These are phyloP conservation scores for Aspergillus novoparasiticus DNA, from an alignment of 2,329 filamentous ascomycete genomes.

Conservation along the genomic window DNA sequence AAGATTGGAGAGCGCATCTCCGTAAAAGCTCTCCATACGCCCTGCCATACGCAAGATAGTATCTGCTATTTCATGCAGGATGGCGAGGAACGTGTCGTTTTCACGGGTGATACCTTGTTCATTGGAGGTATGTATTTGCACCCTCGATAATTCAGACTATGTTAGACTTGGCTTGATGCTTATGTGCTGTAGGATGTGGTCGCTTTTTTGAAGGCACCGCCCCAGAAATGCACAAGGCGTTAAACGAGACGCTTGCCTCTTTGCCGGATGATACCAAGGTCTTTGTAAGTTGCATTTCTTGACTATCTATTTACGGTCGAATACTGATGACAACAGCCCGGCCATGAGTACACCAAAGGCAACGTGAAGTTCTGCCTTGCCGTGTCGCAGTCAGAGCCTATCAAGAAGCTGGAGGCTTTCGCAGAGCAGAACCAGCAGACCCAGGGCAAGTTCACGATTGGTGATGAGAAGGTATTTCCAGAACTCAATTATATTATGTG, in stretches of 20 bases:
- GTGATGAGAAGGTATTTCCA: constrained; percentile 79
- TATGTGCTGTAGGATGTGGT: constrained; percentile 70
- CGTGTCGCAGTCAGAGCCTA: constrained; percentile 72
- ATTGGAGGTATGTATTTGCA: constrained; percentile 67
- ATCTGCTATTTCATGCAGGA: constrained; percentile 95
- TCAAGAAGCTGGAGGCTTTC: constrained; percentile 76
- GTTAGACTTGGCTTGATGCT: neutral
- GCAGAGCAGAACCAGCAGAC: constrained; percentile 81
- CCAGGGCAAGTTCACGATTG: constrained; percentile 94
- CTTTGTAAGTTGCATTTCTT: constrained; percentile 63
- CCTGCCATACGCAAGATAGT: constrained; percentile 97
- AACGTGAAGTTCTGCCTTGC: constrained; percentile 87
- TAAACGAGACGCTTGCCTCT: constrained; percentile 80
- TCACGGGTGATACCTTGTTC: constrained; percentile 95
- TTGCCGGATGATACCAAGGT: constrained; percentile 90
- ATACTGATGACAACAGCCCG: constrained; percentile 61
- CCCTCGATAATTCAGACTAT: neutral
- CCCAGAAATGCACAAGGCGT: constrained; percentile 86
- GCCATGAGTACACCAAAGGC: constrained; percentile 96
- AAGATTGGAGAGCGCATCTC: constrained; percentile 77
- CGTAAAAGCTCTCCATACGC: constrained; percentile 88
- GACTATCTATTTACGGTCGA: neutral
- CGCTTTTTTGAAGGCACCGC: constrained; percentile 93
- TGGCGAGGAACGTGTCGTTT: constrained; percentile 71
- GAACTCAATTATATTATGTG: neutral